Evolutionary conservation across 1,284 basidiomycete genomes (phyloP), one percentile per base, ranked within the genome.

Genomic region (Moesziomyces antarcticus): DNA sequence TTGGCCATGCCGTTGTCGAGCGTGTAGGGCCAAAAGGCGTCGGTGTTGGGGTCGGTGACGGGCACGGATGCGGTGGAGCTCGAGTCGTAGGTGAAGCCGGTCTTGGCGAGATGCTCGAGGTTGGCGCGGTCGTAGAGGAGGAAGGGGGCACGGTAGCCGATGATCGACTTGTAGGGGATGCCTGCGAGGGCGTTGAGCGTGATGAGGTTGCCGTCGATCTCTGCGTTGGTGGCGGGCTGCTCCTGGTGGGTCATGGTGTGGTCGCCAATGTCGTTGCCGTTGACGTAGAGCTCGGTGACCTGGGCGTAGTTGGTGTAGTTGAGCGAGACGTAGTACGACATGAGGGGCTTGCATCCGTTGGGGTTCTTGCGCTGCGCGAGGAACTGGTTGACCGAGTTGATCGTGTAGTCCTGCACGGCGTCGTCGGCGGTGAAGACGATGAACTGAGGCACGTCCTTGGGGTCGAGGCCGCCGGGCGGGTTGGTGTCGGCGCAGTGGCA

Each of bases 241-340:
- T 75, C 84, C 30, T 91, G 89, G 84, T 93, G 92, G n/a, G 91
- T 92, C 90, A 93, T 92, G 40, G 91, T 92, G 84, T 92, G 91
- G 84, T 93, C 92, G n/a, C 90, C 91, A 68, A 93, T 91, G 81
- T 93, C 92, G 83, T 93, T 93, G 40, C 92, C 92, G 8, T 90
- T 90, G 45, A 93, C 91, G 83, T 87, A 93, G 90, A 90, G 92
- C 83, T 93, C 91, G 85, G 92, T 93, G 50, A 93, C 90, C 71
- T 79, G 75, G 11, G 90, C 90, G 82, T 90, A 92, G 82, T 92
- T 92, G 30, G 92, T 93, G 84, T 90, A 93, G 70, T 88, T 88
- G 53, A 92, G 85, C 51, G 70, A 71, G 42, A 72, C 73, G 49
- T 59, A 80, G 62, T 81, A 79, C 27, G 73, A 68, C 58, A 79